Evolutionary conservation across 805 yeast genomes (phyloP), one percentile per base, ranked within the genome.

Genomic region (Cyberlindnera amylophila): DNA sequence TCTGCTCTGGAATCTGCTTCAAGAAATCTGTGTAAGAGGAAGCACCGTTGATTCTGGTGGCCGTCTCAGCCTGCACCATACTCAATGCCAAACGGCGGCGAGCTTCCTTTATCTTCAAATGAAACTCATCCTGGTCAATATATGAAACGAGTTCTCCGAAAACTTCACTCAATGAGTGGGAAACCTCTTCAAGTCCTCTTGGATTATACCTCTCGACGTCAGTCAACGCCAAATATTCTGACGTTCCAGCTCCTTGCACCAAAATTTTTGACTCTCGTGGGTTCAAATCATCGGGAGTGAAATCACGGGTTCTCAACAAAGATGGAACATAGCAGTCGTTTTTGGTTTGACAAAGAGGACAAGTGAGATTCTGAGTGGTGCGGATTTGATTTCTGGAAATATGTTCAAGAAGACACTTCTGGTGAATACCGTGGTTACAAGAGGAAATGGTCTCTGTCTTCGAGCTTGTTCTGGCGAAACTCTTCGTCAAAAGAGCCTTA

Each of bases 401-500:
- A 57, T 77, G 82, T 41, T 82, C 80, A 43, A 72, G 61, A 59
- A 83, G 86, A 62, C 99, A 93, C 15, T 72, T 70, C 51, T 73
- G 79, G 61, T 93, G 99, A 78, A 93, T 82, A 8, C 91, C 87
- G 63, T 93, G 99, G 14, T 96, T 95, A 66, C 99, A 93, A 29
- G 96, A 87, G 9, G 53, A 32, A 2, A 47, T 42, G n/a, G 32
- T 33, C 44, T 31, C 40, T 44, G 39, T 42, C 41, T 35, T 32
- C 19, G 4, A 24, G 24, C 9, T 21, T 21, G 24, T 21, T 21
- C 24, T 21, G 24, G 24, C 24, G 4, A 17, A 12, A 16, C 24
- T 6, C 4, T 9, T 14, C 3, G 23, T 7, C 31, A 16, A 51
- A 50, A 21, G 52, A 49, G 60, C 54, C 19, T 17, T 59, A 54